Evolutionary conservation across 176 grass and related monocot species (phyloP), one percentile per base, ranked within the genome.

Genomic region (Aegilops umbellulata): DNA sequence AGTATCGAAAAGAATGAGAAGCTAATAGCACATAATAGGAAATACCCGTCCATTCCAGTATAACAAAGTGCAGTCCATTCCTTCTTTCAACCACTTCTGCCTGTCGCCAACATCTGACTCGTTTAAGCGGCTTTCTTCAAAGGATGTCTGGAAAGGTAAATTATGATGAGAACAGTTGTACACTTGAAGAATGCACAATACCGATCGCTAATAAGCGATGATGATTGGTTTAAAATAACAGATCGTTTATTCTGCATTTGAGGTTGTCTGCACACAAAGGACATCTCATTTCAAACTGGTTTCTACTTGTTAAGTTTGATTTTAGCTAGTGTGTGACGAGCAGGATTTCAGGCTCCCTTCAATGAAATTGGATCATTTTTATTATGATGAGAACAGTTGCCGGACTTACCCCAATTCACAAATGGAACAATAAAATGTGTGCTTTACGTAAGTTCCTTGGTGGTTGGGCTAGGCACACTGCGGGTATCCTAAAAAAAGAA

Each of bases 41-140:
- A 77, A 77, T 99, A 99, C 97, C 90, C 86, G 78, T 75, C 92
- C 94, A 69, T 99, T 99, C 97, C 97, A 96, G 90, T 90, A 99
- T 46, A 99, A 44, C 80, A 99, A 62, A 88, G 38, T 95, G 81
- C 97, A 99, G 72, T 99, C 93, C 83, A 90, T 86, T 34, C 94
- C 97, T 71, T 99, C 97, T 90, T 95, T 99, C 78, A 96, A 73
- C 90, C 90, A 99, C 87, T 94, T 94, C 71, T 83, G 86, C 88
- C 83, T 99, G 64, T 99, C 92, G 8, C 94, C 94, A 15, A 99
- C 90, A 53, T 99, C 94, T 77, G 80, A 39, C 36, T 92, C 97
- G 32, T 92, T 95, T 64, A 98, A 90, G 22, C 94, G 89, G 84
- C 76, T 86, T 87, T 96, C 97, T 79, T 99, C 97, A 83, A 86